phyloP scores from a whole-genome alignment of 768 basidiomycete genomes.

The Hirschioporus abietinus region DNA sequence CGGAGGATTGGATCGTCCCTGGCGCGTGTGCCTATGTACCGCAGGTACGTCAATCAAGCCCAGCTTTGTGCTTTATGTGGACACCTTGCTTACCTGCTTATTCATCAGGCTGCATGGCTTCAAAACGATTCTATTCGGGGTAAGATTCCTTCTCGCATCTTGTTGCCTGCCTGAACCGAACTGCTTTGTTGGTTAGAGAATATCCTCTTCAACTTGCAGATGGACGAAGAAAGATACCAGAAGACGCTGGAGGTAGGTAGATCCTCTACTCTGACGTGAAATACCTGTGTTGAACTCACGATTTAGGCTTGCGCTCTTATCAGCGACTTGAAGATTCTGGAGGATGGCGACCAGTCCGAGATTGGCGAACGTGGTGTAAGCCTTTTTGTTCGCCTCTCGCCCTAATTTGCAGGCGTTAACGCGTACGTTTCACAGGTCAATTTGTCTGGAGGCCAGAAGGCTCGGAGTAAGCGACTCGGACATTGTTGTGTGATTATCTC shows the following conservation, averaged over 20 bases:
- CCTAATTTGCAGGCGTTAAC: no score
- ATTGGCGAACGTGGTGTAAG: conserved; percentile 81
- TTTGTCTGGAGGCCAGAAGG: conserved; percentile 50
- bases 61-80: background rate
- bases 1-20: conserved; percentile 70
- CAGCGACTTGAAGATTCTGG: conserved; percentile 73
- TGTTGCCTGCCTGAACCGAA: no score
- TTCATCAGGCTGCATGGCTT: conserved; percentile 52
- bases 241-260: conserved; percentile 62
- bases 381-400: conserved; percentile 4
- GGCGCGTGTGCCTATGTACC: conserved; percentile 87
- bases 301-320: conserved; percentile 52
- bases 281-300: conserved; percentile 11
- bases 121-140: conserved; percentile 66
- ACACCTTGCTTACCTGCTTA: background rate
- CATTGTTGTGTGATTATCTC: conserved; percentile 31
- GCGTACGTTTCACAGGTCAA: conserved; percentile 28
- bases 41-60: conserved; percentile 38
- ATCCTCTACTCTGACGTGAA: conserved; percentile 17
- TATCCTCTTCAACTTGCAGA: conserved; percentile 77
- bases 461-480: conserved; percentile 29
- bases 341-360: conserved; percentile 84
- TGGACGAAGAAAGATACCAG: conserved; percentile 65
- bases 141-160: conserved; percentile 9
- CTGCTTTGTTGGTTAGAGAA: conserved; percentile 37